These are phyloP conservation scores for Diddensiella caesifluorescens DNA, from an alignment of 805 yeast species.

Conservation along the genomic window DNA sequence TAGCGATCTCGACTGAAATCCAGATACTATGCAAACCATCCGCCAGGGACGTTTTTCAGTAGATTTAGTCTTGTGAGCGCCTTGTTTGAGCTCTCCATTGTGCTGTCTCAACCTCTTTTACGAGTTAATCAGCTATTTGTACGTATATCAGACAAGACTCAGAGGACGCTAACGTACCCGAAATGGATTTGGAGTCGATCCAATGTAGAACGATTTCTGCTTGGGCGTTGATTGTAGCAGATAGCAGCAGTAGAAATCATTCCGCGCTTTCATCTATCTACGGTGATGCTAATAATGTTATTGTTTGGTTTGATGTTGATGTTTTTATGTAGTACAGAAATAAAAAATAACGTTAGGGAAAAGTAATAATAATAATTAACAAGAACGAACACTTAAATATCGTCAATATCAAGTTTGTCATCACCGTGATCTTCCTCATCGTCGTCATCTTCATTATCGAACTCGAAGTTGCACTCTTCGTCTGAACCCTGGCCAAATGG, in stretches of 20 bases:
- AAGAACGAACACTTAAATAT: slow-evolving; percentile 67
- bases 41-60: slow-evolving; percentile 68
- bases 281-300: not conserved
- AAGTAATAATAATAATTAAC: no score
- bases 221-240: slow-evolving; percentile 55
- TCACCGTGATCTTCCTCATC: slow-evolving; percentile 57
- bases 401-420: slow-evolving; percentile 81
- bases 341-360: no score
- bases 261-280: not conserved
- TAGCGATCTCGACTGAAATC: slow-evolving; percentile 62
- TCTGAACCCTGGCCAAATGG: slow-evolving; percentile 95
- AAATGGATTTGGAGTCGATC: slow-evolving; percentile 75
- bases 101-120: slow-evolving; percentile 62
- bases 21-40: slow-evolving; percentile 56
- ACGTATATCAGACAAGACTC: slow-evolving; percentile 1
- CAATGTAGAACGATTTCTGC: slow-evolving; percentile 61
- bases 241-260: slow-evolving; percentile 62
- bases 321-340: not conserved
- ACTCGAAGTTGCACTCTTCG: slow-evolving; percentile 96
- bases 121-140: not conserved
- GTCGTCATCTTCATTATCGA: slow-evolving; percentile 85
- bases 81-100: slow-evolving; percentile 58
- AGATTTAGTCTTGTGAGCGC: slow-evolving; percentile 63
- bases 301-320: not conserved
- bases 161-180: slow-evolving; percentile 30